These are phyloP conservation scores for Apiospora marii DNA, from an alignment of 2,329 filamentous ascomycete species.

Conservation along the genomic window DNA sequence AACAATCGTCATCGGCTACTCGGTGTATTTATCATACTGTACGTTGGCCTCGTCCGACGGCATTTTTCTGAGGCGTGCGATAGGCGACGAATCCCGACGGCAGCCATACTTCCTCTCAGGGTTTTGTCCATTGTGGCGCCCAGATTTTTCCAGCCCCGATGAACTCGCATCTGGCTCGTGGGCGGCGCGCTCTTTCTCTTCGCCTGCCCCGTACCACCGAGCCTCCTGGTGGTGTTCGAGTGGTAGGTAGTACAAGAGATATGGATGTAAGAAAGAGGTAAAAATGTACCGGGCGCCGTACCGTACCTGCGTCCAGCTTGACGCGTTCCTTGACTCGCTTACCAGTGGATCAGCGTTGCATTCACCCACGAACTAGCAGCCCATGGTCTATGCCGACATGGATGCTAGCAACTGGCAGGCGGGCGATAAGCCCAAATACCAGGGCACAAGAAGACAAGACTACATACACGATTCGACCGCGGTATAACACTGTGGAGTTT, in stretches of 20 bases:
- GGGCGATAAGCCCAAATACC: conserved; percentile 20
- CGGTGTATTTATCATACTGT: neutral
- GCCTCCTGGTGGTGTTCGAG: neutral
- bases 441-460: conserved; percentile 3
- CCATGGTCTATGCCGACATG: conserved; percentile 23
- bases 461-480: conserved; percentile 8
- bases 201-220: conserved; percentile 1
- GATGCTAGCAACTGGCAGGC: conserved; percentile 7
- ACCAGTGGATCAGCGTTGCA: conserved; percentile 13
- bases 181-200: neutral
- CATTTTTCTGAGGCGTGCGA: neutral
- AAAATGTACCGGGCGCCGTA: neutral
- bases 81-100: neutral
- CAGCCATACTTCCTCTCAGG: neutral
- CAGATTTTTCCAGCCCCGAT: conserved; percentile 3
- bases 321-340: conserved; percentile 22
- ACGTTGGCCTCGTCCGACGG: conserved; percentile 8
- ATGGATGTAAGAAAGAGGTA: no score
- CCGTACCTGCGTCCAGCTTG: conserved; percentile 22
- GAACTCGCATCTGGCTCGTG: neutral
- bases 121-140: neutral
- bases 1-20: neutral
- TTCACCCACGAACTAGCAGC: conserved; percentile 12
- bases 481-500: conserved; percentile 7
- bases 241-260: no score